These are phyloP conservation scores for Podospora pseudopauciseta DNA, from an alignment of 495 filamentous ascomycete genomes.

Conservation along the genomic window DNA sequence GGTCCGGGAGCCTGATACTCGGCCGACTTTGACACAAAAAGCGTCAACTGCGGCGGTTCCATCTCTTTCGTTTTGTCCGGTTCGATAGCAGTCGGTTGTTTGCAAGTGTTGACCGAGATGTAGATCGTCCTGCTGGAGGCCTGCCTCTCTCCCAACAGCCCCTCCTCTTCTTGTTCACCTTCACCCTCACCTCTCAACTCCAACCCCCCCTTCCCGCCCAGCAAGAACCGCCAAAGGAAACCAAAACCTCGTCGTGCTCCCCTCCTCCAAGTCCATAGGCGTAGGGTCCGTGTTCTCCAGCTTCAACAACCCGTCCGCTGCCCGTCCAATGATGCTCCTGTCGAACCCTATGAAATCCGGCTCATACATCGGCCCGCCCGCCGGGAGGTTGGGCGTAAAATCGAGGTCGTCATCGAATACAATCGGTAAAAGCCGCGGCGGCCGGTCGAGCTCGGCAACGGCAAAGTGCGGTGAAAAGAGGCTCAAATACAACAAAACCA, in stretches of 20 bases:
- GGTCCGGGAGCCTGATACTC: slow-evolving; percentile 68
- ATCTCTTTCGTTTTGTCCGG: slow-evolving; percentile 29
- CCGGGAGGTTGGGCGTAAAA: slow-evolving; percentile 8
- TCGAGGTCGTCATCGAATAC: slow-evolving; percentile 46
- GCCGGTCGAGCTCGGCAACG: slow-evolving; percentile 53
- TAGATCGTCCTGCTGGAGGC: slow-evolving; percentile 53
- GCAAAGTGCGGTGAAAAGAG: slow-evolving; percentile 55
- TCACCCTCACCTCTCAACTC: slow-evolving; percentile 23
- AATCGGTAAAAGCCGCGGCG: slow-evolving; percentile 30
- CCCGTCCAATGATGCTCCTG: slow-evolving; percentile 61
- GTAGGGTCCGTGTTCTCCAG: slow-evolving; percentile 64
- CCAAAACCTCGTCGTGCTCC: slow-evolving; percentile 44
- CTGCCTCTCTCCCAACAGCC: slow-evolving; percentile 28
- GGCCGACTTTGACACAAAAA: slow-evolving; percentile 69
- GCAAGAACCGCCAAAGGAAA: slow-evolving; percentile 25
- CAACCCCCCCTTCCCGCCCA: slow-evolving; percentile 15
- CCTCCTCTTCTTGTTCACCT: slow-evolving; percentile 11
- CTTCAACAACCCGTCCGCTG: slow-evolving; percentile 40
- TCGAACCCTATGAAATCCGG: slow-evolving; percentile 58
- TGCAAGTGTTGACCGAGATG: slow-evolving; percentile 77
- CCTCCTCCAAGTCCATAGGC: slow-evolving; percentile 52
- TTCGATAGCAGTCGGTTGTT: slow-evolving; percentile 58
- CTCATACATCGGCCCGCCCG: slow-evolving; percentile 43
- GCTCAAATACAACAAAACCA: slow-evolving; percentile 54
- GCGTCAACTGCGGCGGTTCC: slow-evolving; percentile 64